Conservation (phyloP, 129 eudicot genomes). For the Saposhnikovia divaricata region DNA sequence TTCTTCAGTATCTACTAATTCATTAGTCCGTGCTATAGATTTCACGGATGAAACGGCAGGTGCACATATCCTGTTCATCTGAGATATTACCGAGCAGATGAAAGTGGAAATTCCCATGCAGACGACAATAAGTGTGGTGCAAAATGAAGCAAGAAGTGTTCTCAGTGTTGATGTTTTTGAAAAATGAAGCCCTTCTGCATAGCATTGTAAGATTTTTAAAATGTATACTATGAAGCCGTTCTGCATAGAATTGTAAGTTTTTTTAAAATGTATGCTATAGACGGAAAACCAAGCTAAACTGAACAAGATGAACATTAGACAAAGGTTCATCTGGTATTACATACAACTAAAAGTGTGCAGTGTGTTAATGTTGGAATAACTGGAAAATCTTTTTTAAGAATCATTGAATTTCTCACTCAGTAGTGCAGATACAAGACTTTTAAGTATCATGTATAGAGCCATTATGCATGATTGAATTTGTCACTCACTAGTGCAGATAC, state of each 20-base stretch:
- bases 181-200: slow-evolving; percentile 1
- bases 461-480: background rate
- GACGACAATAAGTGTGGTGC: slow-evolving; percentile 10
- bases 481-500: background rate
- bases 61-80: slow-evolving; percentile 2
- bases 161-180: background rate
- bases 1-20: background rate
- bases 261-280: background rate
- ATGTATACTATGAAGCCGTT: background rate
- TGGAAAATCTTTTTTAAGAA: too few species aligned
- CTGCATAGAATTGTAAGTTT: background rate
- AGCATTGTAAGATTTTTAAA: background rate
- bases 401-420: background rate
- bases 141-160: background rate
- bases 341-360: background rate
- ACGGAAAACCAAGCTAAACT: background rate
- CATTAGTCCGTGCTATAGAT: slow-evolving; percentile 1
- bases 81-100: background rate
- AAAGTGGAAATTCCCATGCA: slow-evolving; percentile 6
- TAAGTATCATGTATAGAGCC: background rate
- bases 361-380: background rate
- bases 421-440: background rate
- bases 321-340: background rate
- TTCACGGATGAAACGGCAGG: slow-evolving; percentile 6
- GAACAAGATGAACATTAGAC: background rate